Conservation (phyloP, 768 basidiomycete genomes). For the Naganishia friedmannii region DNA sequence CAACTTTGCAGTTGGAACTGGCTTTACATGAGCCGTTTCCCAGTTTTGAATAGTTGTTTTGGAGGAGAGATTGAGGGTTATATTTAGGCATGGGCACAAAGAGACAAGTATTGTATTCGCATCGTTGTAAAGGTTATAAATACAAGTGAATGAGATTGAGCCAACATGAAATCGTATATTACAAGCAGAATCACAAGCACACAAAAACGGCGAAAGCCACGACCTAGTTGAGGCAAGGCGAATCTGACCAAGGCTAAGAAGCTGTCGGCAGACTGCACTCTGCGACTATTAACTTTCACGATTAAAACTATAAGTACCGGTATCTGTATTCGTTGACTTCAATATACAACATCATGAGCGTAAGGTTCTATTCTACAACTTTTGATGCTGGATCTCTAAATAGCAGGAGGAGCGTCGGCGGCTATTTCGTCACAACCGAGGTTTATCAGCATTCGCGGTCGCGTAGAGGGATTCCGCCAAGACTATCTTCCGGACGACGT, state of each 20-base stretch:
- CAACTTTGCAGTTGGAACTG: slow-evolving; percentile 9
- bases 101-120: slow-evolving; percentile 1
- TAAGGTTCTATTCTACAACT: neutral
- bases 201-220: too few species aligned
- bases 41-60: neutral
- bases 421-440: neutral
- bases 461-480: too few species aligned
- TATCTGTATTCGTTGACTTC: too few species aligned
- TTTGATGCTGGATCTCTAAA: neutral
- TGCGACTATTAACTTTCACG: too few species aligned
- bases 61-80: neutral
- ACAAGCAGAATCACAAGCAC: too few species aligned
- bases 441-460: neutral
- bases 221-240: too few species aligned
- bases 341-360: neutral
- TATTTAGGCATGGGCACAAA: neutral
- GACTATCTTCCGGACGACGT: slow-evolving; percentile 29
- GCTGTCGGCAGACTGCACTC: too few species aligned
- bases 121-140: neutral
- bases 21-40: slow-evolving; percentile 10
- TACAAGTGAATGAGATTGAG: neutral
- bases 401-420: slow-evolving; percentile 3
- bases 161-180: too few species aligned
- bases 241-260: too few species aligned
- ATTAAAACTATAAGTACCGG: too few species aligned